phyloP scores from a whole-genome alignment of 345 rosid genomes.

The Syzygium aromaticum region DNA sequence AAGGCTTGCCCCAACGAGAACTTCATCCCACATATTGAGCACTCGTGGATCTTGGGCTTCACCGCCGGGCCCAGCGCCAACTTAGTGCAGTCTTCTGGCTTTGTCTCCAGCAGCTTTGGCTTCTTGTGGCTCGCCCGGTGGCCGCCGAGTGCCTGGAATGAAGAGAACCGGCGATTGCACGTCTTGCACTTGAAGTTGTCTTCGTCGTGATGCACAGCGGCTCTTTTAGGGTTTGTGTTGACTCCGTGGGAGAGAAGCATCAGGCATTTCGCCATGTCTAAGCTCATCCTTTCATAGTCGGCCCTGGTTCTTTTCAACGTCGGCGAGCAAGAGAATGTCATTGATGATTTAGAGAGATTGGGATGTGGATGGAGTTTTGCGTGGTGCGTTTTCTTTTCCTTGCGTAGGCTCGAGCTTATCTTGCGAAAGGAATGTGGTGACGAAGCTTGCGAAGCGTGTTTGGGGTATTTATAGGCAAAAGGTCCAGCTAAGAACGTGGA shows the following conservation, averaged over 20 bases:
- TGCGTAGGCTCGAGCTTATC: neutral
- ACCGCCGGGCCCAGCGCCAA: neutral
- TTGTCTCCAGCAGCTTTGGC: neutral
- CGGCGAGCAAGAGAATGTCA: neutral
- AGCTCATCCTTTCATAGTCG: conserved; percentile 2
- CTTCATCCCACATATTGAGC: conserved; percentile 9
- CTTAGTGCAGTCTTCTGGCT: neutral
- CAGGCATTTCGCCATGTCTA: conserved; percentile 51
- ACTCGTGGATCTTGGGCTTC: conserved; percentile 12
- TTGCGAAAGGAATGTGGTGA: neutral
- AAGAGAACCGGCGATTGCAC: conserved; percentile 20
- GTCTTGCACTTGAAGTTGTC: conserved; percentile 28
- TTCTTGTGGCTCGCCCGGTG: conserved; percentile 43
- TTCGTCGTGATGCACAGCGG: neutral
- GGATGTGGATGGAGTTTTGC: too few species aligned
- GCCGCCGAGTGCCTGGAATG: conserved; percentile 43
- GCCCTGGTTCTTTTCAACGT: conserved; percentile 41
- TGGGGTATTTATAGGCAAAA: neutral
- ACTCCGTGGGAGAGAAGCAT: conserved; percentile 15
- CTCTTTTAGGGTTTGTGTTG: neutral
- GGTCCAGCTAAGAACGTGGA: neutral
- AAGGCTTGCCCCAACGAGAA: conserved; percentile 18
- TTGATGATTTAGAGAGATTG: neutral
- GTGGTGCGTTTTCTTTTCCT: too few species aligned
- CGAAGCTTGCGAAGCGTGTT: neutral